A percentile compares a stretch with the other conserved stretches of the same genome.
These are phyloP conservation scores for Termitomyces sp. DNA, from an alignment of 768 basidiomycete species.

Conservation along the genomic window DNA sequence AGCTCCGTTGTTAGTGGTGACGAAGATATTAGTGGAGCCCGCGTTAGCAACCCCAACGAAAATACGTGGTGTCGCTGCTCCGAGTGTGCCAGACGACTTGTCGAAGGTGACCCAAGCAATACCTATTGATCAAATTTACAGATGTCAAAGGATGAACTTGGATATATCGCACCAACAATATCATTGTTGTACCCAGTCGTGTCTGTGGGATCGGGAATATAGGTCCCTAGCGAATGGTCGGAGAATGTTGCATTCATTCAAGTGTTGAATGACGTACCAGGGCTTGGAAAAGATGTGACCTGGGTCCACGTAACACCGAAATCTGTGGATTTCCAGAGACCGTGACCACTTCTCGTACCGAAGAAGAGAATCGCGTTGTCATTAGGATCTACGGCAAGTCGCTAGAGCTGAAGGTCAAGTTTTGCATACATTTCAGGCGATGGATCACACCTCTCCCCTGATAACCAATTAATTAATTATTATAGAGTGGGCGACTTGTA, in stretches of 20 bases:
- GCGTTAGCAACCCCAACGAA: conserved; percentile 62
- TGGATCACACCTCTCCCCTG: conserved; percentile 43
- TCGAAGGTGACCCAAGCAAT: conserved; percentile 66
- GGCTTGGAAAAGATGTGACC: conserved; percentile 52
- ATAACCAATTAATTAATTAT: conserved; percentile 1
- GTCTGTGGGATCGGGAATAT: conserved; percentile 46
- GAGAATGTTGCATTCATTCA: background rate
- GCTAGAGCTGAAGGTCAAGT: conserved; percentile 24
- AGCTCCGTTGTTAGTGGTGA: conserved; percentile 48
- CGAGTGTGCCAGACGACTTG: conserved; percentile 45
- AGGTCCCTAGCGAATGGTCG: conserved; percentile 33
- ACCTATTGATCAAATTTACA: conserved; percentile 16
- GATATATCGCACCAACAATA: conserved; percentile 24
- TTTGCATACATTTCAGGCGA: background rate
- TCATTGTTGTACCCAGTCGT: conserved; percentile 37
- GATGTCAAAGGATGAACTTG: background rate
- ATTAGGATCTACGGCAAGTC: conserved; percentile 59
- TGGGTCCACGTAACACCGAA: conserved; percentile 54
- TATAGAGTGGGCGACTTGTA: background rate
- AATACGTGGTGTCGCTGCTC: conserved; percentile 52
- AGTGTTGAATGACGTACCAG: conserved; percentile 32
- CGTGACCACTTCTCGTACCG: conserved; percentile 58
- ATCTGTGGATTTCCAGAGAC: conserved; percentile 61
- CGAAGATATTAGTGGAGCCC: conserved; percentile 49
- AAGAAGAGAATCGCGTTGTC: conserved; percentile 57